Base-by-base conservation (phyloP, 768 basidiomycete genomes). In the Lentinula sp. region DNA sequence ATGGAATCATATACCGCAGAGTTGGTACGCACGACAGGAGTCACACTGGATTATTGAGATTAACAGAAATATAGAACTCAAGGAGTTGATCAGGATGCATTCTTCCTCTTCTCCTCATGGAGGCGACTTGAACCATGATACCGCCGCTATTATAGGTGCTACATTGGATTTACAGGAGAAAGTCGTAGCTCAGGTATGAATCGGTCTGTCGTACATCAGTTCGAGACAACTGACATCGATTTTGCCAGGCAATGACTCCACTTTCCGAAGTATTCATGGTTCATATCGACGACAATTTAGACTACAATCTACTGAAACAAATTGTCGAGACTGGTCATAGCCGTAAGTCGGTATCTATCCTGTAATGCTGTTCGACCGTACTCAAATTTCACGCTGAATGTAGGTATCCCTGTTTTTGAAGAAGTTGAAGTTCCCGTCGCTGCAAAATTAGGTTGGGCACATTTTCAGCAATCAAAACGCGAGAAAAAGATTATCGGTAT, bases 11-110 rank as follows among this genome's bases (percentile, higher is more conserved):
- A 50, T 96, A 95, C 66, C 83, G 93, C 6, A 83, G 93, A 57
- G 84, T 82, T 60, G 84, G 83, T 81, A 6, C 3, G 71, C 62
- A 45, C n/a, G n/a, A 20, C 33, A 18, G 13, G 16, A 15, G 7
- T 13, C 16, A 15, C 15, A 28, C 23, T 45, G 13, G 5, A 36
- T 8, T 41, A 15, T 33, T 28, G 13, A 49, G 6, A 6, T 35
- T 59, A 16, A 8, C 35, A 18, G 8, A 12, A n/a, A 10, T 18
- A 5, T 66, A 79, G 91, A 96, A 69, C 79, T 96, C 33, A 93
- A 95, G 68, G 93, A 95, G 69, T 75, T 96, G 23, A 94, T 96
- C 60, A 91, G 91, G 2, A 85, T 95, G 84, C 94, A 96, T 64
- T 86, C 86, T 1, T 84, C 82, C 0, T 80, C 80, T 23, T 86